A percentile compares a stretch with the other conserved stretches of the same genome.
phyloP scores from a whole-genome alignment of 129 eudicot genomes.

The Arctium lappa region DNA sequence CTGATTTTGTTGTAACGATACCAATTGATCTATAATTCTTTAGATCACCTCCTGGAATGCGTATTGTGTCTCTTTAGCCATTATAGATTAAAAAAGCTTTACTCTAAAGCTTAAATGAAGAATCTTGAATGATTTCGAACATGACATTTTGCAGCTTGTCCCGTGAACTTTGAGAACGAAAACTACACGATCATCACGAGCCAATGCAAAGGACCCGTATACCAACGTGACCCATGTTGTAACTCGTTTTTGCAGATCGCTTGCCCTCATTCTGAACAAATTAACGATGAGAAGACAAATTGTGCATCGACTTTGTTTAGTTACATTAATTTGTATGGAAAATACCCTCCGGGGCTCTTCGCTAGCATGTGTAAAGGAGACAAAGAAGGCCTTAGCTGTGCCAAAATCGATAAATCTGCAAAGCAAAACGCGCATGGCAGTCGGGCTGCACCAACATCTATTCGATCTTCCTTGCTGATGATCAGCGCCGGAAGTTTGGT shows the following conservation, averaged over 20 bases:
- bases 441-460: neutral
- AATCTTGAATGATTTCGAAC: neutral
- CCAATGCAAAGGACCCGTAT: slow-evolving; percentile 79
- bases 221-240: slow-evolving; percentile 53
- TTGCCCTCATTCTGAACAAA: slow-evolving; percentile 48
- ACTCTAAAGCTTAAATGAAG: neutral
- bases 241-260: slow-evolving; percentile 57
- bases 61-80: too few relatives aligned
- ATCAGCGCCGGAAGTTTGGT: slow-evolving; percentile 15
- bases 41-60: too few relatives aligned
- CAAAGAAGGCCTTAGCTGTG: slow-evolving; percentile 64
- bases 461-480: slow-evolving; percentile 8
- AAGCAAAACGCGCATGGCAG: slow-evolving; percentile 5
- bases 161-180: slow-evolving; percentile 58
- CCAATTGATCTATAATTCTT: too few relatives aligned
- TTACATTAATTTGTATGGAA: slow-evolving; percentile 65
- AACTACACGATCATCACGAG: slow-evolving; percentile 83
- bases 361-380: slow-evolving; percentile 58
- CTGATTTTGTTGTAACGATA: too few relatives aligned
- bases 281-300: slow-evolving; percentile 50
- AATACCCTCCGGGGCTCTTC: slow-evolving; percentile 74
- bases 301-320: slow-evolving; percentile 72
- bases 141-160: slow-evolving; percentile 46
- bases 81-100: neutral
- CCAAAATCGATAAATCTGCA: neutral